These are phyloP conservation scores for Grosmannia penicillata DNA, from an alignment of 2,329 filamentous ascomycete species.

Conservation along the genomic window DNA sequence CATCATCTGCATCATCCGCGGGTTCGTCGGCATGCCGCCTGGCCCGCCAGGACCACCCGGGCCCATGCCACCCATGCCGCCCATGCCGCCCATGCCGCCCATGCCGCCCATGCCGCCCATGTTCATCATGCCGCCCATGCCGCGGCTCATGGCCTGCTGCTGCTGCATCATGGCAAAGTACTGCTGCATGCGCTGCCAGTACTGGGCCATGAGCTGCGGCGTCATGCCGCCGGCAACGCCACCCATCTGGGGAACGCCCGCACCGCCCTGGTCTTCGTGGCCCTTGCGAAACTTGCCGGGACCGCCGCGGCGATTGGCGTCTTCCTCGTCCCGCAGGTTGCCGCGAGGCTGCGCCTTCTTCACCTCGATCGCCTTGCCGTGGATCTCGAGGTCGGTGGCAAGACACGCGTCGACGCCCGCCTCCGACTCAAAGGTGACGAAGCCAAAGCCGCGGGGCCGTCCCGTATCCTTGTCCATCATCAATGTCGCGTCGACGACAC, in stretches of 20 bases:
- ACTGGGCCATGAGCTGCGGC: constrained; percentile 94
- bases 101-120: constrained; percentile 25
- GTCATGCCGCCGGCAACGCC: constrained; percentile 54
- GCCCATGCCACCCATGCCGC: constrained; percentile 37
- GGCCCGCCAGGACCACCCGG: constrained; percentile 10
- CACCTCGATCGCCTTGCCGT: constrained; percentile 92
- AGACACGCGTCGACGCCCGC: constrained; percentile 87
- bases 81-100: constrained; percentile 1
- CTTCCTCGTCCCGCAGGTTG: constrained; percentile 84
- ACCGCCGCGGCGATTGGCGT: constrained; percentile 43
- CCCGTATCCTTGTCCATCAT: constrained; percentile 99
- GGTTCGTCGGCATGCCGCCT: constrained; percentile 38
- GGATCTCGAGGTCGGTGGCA: constrained; percentile 71
- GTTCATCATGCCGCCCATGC: constrained; percentile 40
- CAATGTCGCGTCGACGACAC: constrained; percentile 89
- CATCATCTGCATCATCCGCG: constrained; percentile 64
- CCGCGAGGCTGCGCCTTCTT: constrained; percentile 95
- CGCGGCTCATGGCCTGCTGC: constrained; percentile 71
- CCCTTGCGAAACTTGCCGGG: constrained; percentile 41
- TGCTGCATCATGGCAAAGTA: constrained; percentile 94
- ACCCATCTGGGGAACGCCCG: constrained; percentile 21
- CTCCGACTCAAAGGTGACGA: constrained; percentile 96
- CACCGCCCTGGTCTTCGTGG: constrained; percentile 16
- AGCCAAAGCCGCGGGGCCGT: constrained; percentile 89
- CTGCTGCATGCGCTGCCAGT: constrained; percentile 97